phyloP scores from a whole-genome alignment of 495 filamentous ascomycete genomes.

The Pseudoneurospora amorphoporcata region DNA sequence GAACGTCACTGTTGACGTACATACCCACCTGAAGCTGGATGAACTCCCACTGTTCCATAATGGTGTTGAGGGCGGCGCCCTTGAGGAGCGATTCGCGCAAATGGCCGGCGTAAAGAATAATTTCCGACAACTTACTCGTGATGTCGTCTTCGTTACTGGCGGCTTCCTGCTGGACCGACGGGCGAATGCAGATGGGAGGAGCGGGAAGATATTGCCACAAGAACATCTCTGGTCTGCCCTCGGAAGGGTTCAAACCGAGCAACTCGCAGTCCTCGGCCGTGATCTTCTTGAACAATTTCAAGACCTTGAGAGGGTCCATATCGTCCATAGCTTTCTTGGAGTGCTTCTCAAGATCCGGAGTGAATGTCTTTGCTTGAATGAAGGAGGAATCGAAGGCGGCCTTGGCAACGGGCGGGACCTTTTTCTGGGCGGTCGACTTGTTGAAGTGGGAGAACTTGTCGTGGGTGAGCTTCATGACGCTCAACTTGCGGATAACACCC shows the following conservation, averaged over 20 bases:
- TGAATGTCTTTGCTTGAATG: constrained; percentile 56
- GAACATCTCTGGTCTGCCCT: constrained; percentile 92
- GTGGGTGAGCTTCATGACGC: constrained; percentile 84
- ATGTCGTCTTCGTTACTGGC: constrained; percentile 94
- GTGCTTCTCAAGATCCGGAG: constrained; percentile 80
- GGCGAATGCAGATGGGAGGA: constrained; percentile 85
- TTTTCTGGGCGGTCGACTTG: constrained; percentile 72
- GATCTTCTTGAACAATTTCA: constrained; percentile 85
- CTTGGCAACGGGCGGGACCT: constrained; percentile 68
- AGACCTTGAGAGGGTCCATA: constrained; percentile 75
- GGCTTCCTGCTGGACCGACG: constrained; percentile 81
- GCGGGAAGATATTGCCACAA: constrained; percentile 95
- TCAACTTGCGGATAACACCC: constrained; percentile 78
- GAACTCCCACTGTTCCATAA: constrained; percentile 99
- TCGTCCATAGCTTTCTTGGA: constrained; percentile 87
- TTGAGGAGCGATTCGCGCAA: constrained; percentile 69
- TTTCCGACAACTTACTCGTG: constrained; percentile 88
- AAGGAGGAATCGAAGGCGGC: constrained; percentile 77
- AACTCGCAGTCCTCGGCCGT: constrained; percentile 81
- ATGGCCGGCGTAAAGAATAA: constrained; percentile 76
- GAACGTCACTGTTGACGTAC: constrained; percentile 96
- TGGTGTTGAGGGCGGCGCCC: constrained; percentile 71
- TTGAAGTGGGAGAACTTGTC: constrained; percentile 85
- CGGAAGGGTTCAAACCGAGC: constrained; percentile 72
- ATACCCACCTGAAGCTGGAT: constrained; percentile 88